Conservation (phyloP, 306 rosid species). For the Dryas octopetala region DNA sequence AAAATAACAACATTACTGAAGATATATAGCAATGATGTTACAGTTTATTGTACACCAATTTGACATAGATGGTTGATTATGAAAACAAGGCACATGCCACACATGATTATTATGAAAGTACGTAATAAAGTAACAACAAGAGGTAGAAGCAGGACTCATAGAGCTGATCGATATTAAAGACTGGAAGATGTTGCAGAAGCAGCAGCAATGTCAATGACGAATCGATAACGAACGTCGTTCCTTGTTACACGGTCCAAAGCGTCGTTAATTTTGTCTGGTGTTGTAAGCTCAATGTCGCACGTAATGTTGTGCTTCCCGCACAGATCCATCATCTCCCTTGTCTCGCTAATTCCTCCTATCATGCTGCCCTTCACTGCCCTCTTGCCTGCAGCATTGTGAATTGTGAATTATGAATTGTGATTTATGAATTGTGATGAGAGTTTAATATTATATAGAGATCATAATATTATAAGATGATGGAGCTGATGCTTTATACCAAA, state of each 20-base stretch:
- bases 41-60: too few relatives aligned
- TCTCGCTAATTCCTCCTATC: conserved; percentile 72
- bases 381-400: conserved; percentile 36
- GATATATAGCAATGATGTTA: too few relatives aligned
- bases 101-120: too few relatives aligned
- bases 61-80: too few relatives aligned
- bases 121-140: too few relatives aligned
- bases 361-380: conserved; percentile 69
- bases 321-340: conserved; percentile 63
- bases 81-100: too few relatives aligned
- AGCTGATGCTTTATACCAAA: conserved; percentile 41
- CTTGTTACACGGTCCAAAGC: conserved; percentile 51
- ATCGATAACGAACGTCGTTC: conserved; percentile 67
- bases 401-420: too few relatives aligned
- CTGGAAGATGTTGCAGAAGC: neutral
- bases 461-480: too few relatives aligned
- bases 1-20: too few relatives aligned
- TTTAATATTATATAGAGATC: too few relatives aligned
- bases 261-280: conserved; percentile 43
- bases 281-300: conserved; percentile 55
- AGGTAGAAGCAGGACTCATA: too few relatives aligned
- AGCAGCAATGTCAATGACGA: conserved; percentile 58
- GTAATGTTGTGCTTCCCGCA: conserved; percentile 64
- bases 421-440: too few relatives aligned
- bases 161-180: neutral